Evolutionary conservation across 352 stramenopile species (phyloP).

Genomic region (Phytophthora fragariaefolia): DNA sequence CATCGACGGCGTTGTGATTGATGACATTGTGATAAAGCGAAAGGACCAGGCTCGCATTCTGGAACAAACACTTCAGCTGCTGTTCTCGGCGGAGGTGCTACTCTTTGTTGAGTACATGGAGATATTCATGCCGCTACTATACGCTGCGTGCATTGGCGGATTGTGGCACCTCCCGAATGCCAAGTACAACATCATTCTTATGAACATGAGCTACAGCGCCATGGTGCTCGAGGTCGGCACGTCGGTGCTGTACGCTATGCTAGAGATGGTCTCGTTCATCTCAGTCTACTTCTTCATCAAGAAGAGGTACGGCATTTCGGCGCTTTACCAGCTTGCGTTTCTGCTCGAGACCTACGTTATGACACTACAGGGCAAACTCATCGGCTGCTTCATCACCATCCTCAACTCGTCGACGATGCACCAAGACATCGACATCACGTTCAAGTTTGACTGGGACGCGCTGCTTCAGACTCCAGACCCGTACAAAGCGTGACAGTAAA

Average conservation of each 20-base stretch:
- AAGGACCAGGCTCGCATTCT: conserved; percentile 19
- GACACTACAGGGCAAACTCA: conserved; percentile 27
- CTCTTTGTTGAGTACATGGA: conserved; percentile 41
- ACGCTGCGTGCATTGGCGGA: conserved; percentile 23
- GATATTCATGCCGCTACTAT: conserved; percentile 37
- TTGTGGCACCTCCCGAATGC: conserved; percentile 20
- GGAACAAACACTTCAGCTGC: conserved; percentile 21
- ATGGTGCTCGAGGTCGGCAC: conserved; percentile 8
- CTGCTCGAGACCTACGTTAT: conserved; percentile 40
- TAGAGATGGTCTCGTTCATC: conserved; percentile 28
- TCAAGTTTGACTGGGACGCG: conserved; percentile 13
- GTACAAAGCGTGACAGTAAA: neutral
- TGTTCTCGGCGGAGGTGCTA: conserved; percentile 33
- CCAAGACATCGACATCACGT: conserved; percentile 20
- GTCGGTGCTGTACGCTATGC: conserved; percentile 10
- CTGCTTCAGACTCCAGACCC: conserved; percentile 6
- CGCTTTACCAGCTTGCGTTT: conserved; percentile 37
- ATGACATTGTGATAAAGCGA: conserved; percentile 13
- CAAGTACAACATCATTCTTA: conserved; percentile 27
- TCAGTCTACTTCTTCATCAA: conserved; percentile 29
- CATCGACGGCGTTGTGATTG: conserved; percentile 4
- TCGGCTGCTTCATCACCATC: conserved; percentile 27
- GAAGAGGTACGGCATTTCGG: conserved; percentile 37
- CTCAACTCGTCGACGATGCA: conserved; percentile 21
- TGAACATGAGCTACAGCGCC: conserved; percentile 3